These are phyloP conservation scores for Graphilbum sp. DNA, from an alignment of 2,329 filamentous ascomycete species.

Conservation along the genomic window DNA sequence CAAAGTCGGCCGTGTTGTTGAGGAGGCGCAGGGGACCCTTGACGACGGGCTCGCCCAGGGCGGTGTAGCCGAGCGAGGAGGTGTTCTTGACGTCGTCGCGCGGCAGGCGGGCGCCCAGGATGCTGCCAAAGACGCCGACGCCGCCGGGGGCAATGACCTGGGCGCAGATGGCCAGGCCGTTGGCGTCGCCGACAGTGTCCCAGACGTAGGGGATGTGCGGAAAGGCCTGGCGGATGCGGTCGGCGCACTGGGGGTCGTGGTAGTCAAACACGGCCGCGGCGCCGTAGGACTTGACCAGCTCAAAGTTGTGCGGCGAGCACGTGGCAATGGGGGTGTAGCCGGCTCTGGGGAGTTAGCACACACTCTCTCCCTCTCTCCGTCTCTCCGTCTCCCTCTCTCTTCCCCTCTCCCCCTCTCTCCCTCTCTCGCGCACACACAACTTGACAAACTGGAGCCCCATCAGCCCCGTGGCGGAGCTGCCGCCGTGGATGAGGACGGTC, in stretches of 20 bases:
- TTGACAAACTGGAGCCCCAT: slow-evolving; percentile 21
- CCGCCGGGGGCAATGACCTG: background rate
- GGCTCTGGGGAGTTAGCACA: too few species aligned
- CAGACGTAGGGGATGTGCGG: slow-evolving; percentile 21
- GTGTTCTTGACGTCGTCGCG: background rate
- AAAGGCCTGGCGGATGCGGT: slow-evolving; percentile 20
- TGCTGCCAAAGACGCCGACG: background rate
- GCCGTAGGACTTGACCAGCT: slow-evolving; percentile 22
- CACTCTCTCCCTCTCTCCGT: too few species aligned
- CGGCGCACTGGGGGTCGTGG: slow-evolving; percentile 15
- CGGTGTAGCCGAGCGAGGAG: background rate
- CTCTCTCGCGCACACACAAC: slow-evolving; percentile 16
- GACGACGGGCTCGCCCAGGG: background rate
- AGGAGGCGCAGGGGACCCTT: background rate
- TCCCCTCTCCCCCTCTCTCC: too few species aligned
- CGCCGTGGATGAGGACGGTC: slow-evolving; percentile 26
- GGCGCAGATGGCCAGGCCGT: slow-evolving; percentile 18
- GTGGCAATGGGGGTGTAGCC: slow-evolving; percentile 20
- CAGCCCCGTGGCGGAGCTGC: slow-evolving; percentile 24
- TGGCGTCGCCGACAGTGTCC: slow-evolving; percentile 23
- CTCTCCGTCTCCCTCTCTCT: too few species aligned
- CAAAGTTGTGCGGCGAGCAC: slow-evolving; percentile 25
- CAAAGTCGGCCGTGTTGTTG: background rate
- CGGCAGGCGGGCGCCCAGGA: background rate
- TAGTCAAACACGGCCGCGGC: slow-evolving; percentile 30